Evolutionary conservation across 371 early-diverging fungal species (phyloP), one percentile per base, ranked within the genome.

Genomic region (Chytridium lagenaria): DNA sequence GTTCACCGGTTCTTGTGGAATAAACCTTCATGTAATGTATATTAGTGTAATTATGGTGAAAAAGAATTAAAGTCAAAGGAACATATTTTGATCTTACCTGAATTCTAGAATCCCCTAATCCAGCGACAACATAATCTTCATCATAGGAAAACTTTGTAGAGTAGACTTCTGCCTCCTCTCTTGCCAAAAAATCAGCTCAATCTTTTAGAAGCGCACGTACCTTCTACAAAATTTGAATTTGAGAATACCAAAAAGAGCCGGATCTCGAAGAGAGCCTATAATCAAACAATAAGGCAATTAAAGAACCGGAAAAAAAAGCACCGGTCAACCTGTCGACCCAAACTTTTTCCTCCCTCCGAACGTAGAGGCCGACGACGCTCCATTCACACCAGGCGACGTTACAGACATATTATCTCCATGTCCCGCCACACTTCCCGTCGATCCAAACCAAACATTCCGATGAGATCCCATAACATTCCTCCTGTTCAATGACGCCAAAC

Each of bases 91-190:
- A n/a, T n/a, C n/a, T 2, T 65, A 84, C 83, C 50, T 64, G 71
- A 10, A 85, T 81, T 12, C 40, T 31, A 0, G 76, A 68, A 55
- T 81, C 68, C 5, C 85, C 85, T 26, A 74, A 61, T 0, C 74
- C 80, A 0, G 64, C 76, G 2, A 77, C 81, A n/a, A 85, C 30
- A 52, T 74, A 83, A 40, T 76, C 76, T 19, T 80, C 81, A 66
- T 80, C 78, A 1, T 71, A 74, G 3, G 85, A 83, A 70, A 83
- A 85, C 57, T 81, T 83, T 23, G 78, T 69, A 3, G 73, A 57
- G 72, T 70, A 83, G 1, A 85, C 71, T 59, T 85, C 85, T 0
- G 80, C 73, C 2, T 59, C 50, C 44, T 79, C 77, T 66, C 80
- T 85, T 28, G 12, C 15, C 30, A 31, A 2, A 23, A 40, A 71